A percentile compares a stretch with the other conserved stretches of the same genome.
Evolutionary conservation across 129 eudicot genomes (phyloP).

Genomic region (Pseudognaphalium luteoalbum): DNA sequence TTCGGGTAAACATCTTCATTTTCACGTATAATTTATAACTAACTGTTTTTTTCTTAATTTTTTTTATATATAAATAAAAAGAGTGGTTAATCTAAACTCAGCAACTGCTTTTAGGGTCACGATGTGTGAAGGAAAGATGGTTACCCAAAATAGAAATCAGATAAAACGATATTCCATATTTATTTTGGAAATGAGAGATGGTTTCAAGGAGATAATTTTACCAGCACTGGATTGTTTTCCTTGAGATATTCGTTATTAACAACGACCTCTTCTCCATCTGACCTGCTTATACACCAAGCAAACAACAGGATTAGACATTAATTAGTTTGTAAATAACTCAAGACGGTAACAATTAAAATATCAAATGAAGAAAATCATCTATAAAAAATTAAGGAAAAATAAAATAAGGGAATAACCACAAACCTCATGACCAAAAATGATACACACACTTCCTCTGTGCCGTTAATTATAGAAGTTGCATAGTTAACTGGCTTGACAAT

Average conservation of each 20-base stretch:
- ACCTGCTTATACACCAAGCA: constrained; percentile 46
- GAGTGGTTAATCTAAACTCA: not conserved
- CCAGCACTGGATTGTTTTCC: constrained; percentile 73
- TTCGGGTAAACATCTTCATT: constrained; percentile 1
- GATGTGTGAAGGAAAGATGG: not conserved
- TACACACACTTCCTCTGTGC: constrained; percentile 55
- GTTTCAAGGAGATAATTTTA: constrained; percentile 27
- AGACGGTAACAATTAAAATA: not conserved
- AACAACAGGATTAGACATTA: not conserved
- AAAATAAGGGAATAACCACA: constrained; percentile 28
- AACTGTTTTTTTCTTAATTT: too few species aligned
- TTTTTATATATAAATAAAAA: not conserved
- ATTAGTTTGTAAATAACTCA: not conserved
- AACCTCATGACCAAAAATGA: constrained; percentile 80
- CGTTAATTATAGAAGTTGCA: constrained; percentile 44
- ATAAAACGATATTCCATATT: not conserved
- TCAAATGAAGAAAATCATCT: not conserved
- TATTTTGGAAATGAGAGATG: not conserved
- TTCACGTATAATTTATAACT: not conserved
- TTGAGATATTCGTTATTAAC: constrained; percentile 86
- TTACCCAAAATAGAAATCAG: constrained; percentile 4
- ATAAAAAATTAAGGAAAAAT: not conserved
- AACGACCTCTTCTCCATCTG: constrained; percentile 71
- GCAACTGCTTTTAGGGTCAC: not conserved
- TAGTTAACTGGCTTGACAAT: constrained; percentile 72